phyloP scores from a whole-genome alignment of 2,329 filamentous ascomycete species.

The Lachnellula subtilissima region DNA sequence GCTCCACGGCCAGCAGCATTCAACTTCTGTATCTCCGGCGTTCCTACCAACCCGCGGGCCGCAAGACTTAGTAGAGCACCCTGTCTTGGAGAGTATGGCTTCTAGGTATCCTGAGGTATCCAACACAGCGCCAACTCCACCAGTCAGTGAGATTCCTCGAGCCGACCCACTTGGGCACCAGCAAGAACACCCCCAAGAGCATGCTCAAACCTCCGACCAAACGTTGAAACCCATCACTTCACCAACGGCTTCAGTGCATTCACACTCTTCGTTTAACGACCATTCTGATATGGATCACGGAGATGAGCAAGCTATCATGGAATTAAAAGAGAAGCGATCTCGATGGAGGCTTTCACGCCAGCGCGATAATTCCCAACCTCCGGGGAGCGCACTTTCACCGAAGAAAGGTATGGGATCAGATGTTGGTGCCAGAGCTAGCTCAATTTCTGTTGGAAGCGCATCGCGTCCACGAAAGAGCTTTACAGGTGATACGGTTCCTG shows the following conservation, averaged over 20 bases:
- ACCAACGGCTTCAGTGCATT: constrained; percentile 67
- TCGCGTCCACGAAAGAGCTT: constrained; percentile 40
- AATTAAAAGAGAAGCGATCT: constrained; percentile 66
- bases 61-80: constrained; percentile 27
- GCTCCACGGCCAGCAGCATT: constrained; percentile 41
- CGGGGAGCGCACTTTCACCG: constrained; percentile 39
- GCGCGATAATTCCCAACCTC: constrained; percentile 47
- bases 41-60: constrained; percentile 31
- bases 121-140: constrained; percentile 23
- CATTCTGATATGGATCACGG: constrained; percentile 73
- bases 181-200: constrained; percentile 19
- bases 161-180: constrained; percentile 18
- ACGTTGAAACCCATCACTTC: constrained; percentile 64
- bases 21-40: constrained; percentile 24
- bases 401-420: constrained; percentile 53
- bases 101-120: constrained; percentile 16
- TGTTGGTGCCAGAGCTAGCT: constrained; percentile 59
- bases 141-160: constrained; percentile 22
- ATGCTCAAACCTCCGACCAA: constrained; percentile 22
- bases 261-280: constrained; percentile 66
- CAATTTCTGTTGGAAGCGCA: constrained; percentile 63
- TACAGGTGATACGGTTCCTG: constrained; percentile 36
- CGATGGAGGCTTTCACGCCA: constrained; percentile 68
- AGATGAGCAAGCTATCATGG: constrained; percentile 52
- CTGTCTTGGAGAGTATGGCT: constrained; percentile 25